Conservation (phyloP, 352 stramenopile genomes). For the Pilasporangium apinafurcum region DNA sequence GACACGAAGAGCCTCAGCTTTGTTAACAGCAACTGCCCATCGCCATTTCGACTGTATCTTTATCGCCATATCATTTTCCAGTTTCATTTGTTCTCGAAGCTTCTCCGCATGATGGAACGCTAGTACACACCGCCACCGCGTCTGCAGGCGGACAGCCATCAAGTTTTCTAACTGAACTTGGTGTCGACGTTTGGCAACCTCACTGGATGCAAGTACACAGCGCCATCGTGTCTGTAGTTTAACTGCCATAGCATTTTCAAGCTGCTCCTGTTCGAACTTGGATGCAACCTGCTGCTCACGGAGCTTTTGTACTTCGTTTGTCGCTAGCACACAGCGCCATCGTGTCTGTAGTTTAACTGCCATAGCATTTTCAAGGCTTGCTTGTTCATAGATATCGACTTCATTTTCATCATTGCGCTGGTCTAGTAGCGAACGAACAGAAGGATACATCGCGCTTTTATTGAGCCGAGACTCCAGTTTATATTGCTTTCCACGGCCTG, state of each 20-base stretch:
- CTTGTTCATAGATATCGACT: not conserved
- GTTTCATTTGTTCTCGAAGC: not conserved
- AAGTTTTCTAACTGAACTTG: not conserved
- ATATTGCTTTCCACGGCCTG: no score
- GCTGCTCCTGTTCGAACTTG: slow-evolving; percentile 1
- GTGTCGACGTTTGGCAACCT: not conserved
- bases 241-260: slow-evolving; percentile 9
- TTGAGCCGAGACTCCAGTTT: no score
- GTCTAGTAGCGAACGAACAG: no score
- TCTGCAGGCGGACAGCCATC: not conserved
- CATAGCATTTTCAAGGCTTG: not conserved
- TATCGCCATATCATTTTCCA: not conserved
- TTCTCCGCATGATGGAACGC: no score
- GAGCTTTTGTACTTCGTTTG: not conserved
- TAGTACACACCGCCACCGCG: not conserved
- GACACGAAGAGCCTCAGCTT: no score
- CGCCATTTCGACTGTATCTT: no score
- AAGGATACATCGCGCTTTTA: no score
- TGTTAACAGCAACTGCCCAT: no score
- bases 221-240: slow-evolving; percentile 16
- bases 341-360: no score
- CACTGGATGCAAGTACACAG: not conserved
- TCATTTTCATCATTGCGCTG: not conserved
- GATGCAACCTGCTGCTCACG: not conserved
- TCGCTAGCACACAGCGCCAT: not conserved